Percentiles rank a stretch among this genome's conserved stretches.
Conservation (phyloP, 1,284 basidiomycete species). For the Ganoderma multipileum region DNA sequence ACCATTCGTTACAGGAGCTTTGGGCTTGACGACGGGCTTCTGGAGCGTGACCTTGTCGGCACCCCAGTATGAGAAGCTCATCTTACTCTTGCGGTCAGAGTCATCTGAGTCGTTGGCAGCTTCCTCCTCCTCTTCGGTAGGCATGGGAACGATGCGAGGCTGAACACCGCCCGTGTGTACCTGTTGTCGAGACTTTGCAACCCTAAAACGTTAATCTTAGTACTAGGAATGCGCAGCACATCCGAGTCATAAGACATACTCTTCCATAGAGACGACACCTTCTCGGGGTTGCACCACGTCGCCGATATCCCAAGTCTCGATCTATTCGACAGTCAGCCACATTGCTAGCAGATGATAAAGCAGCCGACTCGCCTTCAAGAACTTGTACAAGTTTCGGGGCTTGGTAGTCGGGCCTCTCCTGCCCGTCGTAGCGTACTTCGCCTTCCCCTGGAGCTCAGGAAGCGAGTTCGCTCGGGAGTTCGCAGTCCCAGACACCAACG, state of each 20-base stretch:
- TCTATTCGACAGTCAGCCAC: conserved; percentile 48
- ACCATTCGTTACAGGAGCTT: conserved; percentile 44
- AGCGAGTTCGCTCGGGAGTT: conserved; percentile 74
- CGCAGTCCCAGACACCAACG: conserved; percentile 74
- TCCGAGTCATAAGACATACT: conserved; percentile 58
- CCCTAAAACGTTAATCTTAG: conserved; percentile 48
- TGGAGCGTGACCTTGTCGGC: conserved; percentile 87
- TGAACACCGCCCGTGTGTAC: conserved; percentile 58
- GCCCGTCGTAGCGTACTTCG: conserved; percentile 82
- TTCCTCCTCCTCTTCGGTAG: conserved; percentile 59
- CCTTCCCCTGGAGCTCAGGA: conserved; percentile 80
- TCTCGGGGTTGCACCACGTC: conserved; percentile 73
- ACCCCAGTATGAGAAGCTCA: conserved; percentile 92
- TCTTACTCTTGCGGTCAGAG: conserved; percentile 87
- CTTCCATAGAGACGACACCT: conserved; percentile 84
- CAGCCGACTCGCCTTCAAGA: conserved; percentile 67
- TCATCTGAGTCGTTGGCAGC: conserved; percentile 71
- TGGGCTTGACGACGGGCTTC: conserved; percentile 70
- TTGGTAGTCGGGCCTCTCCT: conserved; percentile 75
- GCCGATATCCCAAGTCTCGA: conserved; percentile 89
- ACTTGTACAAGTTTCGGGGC: conserved; percentile 91
- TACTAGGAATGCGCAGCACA: conserved; percentile 16
- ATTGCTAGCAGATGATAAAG: conserved; percentile 10
- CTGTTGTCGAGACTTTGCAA: conserved; percentile 71
- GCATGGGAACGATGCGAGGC: conserved; percentile 75